Conservation (phyloP, 2,329 filamentous ascomycete genomes). For the Paracoccidioides lutzii region DNA sequence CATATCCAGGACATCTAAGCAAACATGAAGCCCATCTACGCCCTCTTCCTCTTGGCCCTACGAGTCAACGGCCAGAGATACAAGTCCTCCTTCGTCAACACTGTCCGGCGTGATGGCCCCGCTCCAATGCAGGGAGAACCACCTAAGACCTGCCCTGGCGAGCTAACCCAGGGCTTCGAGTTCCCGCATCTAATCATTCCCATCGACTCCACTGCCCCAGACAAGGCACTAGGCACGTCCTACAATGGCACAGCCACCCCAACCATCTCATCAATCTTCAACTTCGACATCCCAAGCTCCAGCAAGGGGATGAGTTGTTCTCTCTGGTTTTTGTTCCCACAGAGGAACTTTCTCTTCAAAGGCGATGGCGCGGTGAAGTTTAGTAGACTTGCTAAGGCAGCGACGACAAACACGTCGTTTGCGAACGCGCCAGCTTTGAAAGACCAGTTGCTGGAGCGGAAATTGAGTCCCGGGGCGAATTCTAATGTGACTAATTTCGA, state of each 20-base stretch:
- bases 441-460: slow-evolving; percentile 32
- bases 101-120: neutral
- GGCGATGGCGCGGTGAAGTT: slow-evolving; percentile 44
- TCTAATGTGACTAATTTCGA: slow-evolving; percentile 42
- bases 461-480: slow-evolving; percentile 41
- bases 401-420: slow-evolving; percentile 40
- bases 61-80: slow-evolving; percentile 5
- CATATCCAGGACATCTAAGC: neutral
- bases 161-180: slow-evolving; percentile 37
- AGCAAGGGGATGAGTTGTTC: slow-evolving; percentile 48
- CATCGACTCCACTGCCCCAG: slow-evolving; percentile 42
- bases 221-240: slow-evolving; percentile 40
- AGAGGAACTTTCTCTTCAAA: slow-evolving; percentile 44
- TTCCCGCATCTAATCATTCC: slow-evolving; percentile 53
- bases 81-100: slow-evolving; percentile 1
- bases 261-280: slow-evolving; percentile 48
- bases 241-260: slow-evolving; percentile 45
- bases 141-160: slow-evolving; percentile 29
- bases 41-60: slow-evolving; percentile 4
- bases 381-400: slow-evolving; percentile 36
- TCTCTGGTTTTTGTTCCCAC: slow-evolving; percentile 55
- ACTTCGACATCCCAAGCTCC: slow-evolving; percentile 50
- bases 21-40: slow-evolving; percentile 8
- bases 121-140: neutral
- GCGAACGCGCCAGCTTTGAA: slow-evolving; percentile 38